Evolutionary conservation across 202 grass and related monocot species (phyloP), one percentile per base, ranked within the genome.

Genomic region (Setaria italica): DNA sequence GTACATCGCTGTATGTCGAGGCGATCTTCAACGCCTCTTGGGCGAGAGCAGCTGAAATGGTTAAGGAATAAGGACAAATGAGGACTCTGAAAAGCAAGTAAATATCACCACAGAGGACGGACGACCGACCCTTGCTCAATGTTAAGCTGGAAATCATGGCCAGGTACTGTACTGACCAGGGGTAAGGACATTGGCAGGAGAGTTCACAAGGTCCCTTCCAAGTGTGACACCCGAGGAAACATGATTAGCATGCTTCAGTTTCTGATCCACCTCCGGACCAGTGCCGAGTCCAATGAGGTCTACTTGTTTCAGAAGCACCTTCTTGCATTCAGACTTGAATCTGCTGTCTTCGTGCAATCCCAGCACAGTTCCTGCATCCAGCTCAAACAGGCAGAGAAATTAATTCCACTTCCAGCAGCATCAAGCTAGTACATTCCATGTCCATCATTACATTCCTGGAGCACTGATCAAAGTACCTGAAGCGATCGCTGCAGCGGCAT

Each of bases 141-240:
- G 63, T 51, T 67, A 25, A 2, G 43, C 46, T 48, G 39, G 14
- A 54, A 35, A 54, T 11, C 11, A 16, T 34, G 29, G 29, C 7
- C 3, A 30, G 2, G 25, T 2, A 49, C 55, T 50, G 25, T 32
- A 72, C 91, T 76, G 21, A 99, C 97, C 93, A 88, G 97, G 97
- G 33, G 91, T 96, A 37, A 96, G 97, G 43, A 99, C 93, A 88
- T 96, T 99, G 2, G 97, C 93, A 39, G 97, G 97, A 55, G 97
- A 91, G 91, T 99, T 96, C 32, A 94, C 92, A 83, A 96, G 97
- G 66, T 96, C 92, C 88, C 91, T 99, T 19, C 91, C 96, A 34
- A 94, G 89, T 19, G 96, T 99, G 58, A 99, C 96, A 10, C 91
- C 96, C 0, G 93, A 89, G 46, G 84, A 89, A 77, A 99, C 65